Base-by-base conservation (phyloP, 2,329 filamentous ascomycete genomes). In the Fusarium anguioides region DNA sequence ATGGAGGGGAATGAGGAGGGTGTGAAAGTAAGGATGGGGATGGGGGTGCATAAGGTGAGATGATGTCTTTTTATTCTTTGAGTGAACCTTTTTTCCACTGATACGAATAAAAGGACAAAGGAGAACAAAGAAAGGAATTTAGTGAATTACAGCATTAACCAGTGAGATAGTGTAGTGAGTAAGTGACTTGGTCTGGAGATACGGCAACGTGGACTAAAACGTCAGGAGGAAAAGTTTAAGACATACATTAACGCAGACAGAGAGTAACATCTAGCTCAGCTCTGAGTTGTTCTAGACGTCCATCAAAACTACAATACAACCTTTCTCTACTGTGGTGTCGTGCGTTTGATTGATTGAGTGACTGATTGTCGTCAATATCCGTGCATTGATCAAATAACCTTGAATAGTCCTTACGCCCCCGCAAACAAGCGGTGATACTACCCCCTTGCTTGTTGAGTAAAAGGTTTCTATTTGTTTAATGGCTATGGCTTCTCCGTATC, bases 381-480 rank as follows among this genome's bases (percentile, higher is more conserved):
- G 51, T 64, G 51, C 60, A 64, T 64, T 64, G 44, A 64, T 64
- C 36, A 46, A 63, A 55, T 49, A 57, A 54, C 55, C 41, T 60
- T 52, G 54, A 60, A 51, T 42, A 60, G 33, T 42, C 41, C 27
- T 61, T 46, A 60, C 41, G 42, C 31, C 48, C 60, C 60, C 50
- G 50, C 50, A 56, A 63, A 39, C 15, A 37, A 18, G 24, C 31
- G 26, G 50, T 58, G 59, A 44, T 58, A 33, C 49, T 37, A 36
- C 41, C 53, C 35, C 31, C 42, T 46, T 54, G 35, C 42, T 61
- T 31, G 17, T 33, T 7, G 41, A 62, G 18, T 18, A 23, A 40
- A 52, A 42, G 26, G 31, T 18, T 44, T 60, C 26, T 20, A 40
- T 44, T 27, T 52, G 47, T 41, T 33, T 53, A n/a, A 36, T 36